Evolutionary conservation across 768 basidiomycete species (phyloP).

Genomic region (Amanita polypyramis): DNA sequence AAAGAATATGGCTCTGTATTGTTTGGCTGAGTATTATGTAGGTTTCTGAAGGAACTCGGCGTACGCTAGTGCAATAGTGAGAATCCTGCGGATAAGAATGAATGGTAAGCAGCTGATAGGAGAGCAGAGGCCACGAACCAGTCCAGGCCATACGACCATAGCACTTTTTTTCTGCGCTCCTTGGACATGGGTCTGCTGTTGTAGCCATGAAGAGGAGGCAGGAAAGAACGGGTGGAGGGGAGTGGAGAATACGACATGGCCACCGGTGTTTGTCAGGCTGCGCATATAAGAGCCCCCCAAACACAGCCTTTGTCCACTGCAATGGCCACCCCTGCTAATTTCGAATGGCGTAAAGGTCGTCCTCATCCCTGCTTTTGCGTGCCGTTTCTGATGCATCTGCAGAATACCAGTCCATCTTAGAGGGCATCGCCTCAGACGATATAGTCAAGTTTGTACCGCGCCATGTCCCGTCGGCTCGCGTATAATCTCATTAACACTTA

Average conservation of each 20-base stretch:
- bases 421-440: constrained; percentile 58
- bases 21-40: neutral
- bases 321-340: constrained; percentile 14
- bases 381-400: constrained; percentile 8
- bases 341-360: constrained; percentile 46
- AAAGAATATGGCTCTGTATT: constrained; percentile 46
- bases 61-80: constrained; percentile 60
- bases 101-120: constrained; percentile 5
- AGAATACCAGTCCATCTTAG: constrained; percentile 52
- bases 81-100: constrained; percentile 32
- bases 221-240: constrained; percentile 11
- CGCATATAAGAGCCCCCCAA: neutral
- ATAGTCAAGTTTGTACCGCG: constrained; percentile 41
- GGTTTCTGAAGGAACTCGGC: constrained; percentile 14
- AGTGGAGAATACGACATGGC: constrained; percentile 23
- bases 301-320: neutral
- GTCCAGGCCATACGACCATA: constrained; percentile 64
- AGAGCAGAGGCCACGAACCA: constrained; percentile 38
- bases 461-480: constrained; percentile 1
- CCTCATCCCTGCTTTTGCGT: neutral
- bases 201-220: constrained; percentile 14
- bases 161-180: constrained; percentile 28
- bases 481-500: constrained; percentile 9
- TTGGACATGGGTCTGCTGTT: constrained; percentile 18
- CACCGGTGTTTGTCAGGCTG: neutral